phyloP scores from a whole-genome alignment of 306 rosid genomes.

The Acacia acuminata region DNA sequence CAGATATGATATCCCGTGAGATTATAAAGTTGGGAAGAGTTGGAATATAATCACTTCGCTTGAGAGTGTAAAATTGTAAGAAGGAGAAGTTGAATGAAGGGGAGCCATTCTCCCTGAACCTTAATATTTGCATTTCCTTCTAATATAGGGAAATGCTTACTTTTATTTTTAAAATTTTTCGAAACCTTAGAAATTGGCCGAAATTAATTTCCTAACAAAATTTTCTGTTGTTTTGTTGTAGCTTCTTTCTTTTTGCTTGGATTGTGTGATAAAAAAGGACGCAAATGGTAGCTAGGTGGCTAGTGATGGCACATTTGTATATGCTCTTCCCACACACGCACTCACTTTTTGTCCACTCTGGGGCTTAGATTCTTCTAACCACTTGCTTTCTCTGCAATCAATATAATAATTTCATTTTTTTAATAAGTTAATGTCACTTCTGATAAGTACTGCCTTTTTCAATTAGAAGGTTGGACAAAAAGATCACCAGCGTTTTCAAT shows the following conservation, averaged over 20 bases:
- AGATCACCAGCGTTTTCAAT: conserved; percentile 97
- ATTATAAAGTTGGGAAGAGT: conserved; percentile 6
- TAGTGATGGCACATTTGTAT: not conserved
- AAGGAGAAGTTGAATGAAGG: not conserved
- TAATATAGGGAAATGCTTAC: not conserved
- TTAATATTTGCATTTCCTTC: not conserved
- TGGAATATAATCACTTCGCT: not conserved
- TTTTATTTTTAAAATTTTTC: not conserved
- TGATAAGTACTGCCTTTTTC: conserved; percentile 16
- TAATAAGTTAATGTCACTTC: not conserved
- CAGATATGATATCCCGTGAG: conserved; percentile 3
- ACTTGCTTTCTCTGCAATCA: conserved; percentile 1
- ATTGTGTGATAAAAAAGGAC: not conserved
- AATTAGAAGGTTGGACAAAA: conserved; percentile 81
- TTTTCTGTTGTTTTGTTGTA: not conserved
- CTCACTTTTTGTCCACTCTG: not conserved
- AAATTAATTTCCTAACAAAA: not conserved
- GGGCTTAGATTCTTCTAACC: not conserved
- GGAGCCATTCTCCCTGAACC: not conserved
- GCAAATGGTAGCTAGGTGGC: not conserved
- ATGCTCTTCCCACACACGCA: not conserved
- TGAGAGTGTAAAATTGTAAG: not conserved
- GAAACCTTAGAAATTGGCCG: not conserved
- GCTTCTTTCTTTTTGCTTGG: not conserved
- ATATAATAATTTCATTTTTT: conserved; percentile 12